These are phyloP conservation scores for Tanacetum coccineum DNA, from an alignment of 129 eudicot species.

Conservation along the genomic window DNA sequence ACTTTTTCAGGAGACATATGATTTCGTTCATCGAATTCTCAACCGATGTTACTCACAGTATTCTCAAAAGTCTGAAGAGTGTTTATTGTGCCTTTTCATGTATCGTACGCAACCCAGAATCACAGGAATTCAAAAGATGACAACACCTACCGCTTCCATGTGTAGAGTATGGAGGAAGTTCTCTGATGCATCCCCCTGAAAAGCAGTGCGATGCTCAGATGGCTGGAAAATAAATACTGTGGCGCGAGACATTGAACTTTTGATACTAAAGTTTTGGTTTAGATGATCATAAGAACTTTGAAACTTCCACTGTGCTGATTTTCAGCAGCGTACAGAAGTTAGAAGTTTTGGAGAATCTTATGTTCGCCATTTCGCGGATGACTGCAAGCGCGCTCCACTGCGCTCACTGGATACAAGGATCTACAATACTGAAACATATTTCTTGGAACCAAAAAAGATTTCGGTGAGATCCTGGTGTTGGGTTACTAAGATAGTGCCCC, in stretches of 20 bases:
- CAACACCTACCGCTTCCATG: not conserved
- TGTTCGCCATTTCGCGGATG: conserved; percentile 18
- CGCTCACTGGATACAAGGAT: conserved; percentile 14
- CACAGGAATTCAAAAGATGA: conserved; percentile 20
- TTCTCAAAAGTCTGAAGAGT: conserved; percentile 24
- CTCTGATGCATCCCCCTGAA: conserved; percentile 40
- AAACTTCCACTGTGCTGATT: conserved; percentile 4
- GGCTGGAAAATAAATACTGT: conserved; percentile 40
- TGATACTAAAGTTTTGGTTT: conserved; percentile 31
- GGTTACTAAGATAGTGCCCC: not conserved
- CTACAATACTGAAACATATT: conserved; percentile 11
- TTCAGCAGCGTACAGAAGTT: conserved; percentile 14
- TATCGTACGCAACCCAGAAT: conserved; percentile 23
- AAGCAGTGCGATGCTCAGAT: conserved; percentile 24
- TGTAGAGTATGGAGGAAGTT: conserved; percentile 25
- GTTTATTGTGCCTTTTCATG: conserved; percentile 22
- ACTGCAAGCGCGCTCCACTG: conserved; percentile 2
- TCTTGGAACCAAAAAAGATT: not conserved
- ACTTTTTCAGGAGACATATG: conserved; percentile 38
- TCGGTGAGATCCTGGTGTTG: too few species aligned
- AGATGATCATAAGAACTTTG: conserved; percentile 23
- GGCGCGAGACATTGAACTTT: conserved; percentile 49
- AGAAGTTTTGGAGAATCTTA: conserved; percentile 10
- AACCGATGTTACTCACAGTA: conserved; percentile 4
- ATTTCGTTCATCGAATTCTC: conserved; percentile 26